These are phyloP conservation scores for Funneliformis mosseae DNA, from an alignment of 192 early-diverging fungal genomes.

Conservation along the genomic window DNA sequence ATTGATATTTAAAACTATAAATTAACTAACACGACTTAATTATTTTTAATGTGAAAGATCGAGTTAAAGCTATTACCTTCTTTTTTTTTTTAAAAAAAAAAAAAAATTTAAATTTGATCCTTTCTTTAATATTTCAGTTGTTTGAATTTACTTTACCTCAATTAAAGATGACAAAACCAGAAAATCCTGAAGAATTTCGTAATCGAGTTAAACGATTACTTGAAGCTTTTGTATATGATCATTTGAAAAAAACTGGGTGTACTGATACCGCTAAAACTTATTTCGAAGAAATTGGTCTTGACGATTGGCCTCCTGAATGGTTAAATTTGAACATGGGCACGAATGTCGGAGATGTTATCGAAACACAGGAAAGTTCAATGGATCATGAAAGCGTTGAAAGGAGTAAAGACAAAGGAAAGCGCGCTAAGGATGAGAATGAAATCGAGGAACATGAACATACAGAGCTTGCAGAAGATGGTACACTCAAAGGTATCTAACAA, in stretches of 20 bases:
- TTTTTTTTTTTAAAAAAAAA: too few relatives aligned
- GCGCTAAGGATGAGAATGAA: background rate
- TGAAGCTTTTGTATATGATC: constrained; percentile 17
- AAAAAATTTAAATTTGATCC: too few relatives aligned
- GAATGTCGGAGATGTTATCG: background rate
- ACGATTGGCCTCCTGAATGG: constrained; percentile 12
- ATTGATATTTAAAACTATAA: too few relatives aligned
- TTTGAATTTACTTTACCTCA: too few relatives aligned
- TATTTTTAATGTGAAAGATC: too few relatives aligned
- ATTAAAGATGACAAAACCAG: background rate
- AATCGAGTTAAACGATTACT: background rate
- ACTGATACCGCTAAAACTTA: constrained; percentile 7
- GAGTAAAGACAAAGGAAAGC: background rate
- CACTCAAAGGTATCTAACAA: background rate
- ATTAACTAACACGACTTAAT: too few relatives aligned
- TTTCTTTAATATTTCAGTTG: too few relatives aligned
- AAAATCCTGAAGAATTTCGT: constrained; percentile 11
- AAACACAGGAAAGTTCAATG: background rate
- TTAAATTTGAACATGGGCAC: background rate
- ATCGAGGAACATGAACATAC: background rate
- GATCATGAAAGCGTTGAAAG: background rate
- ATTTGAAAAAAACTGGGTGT: constrained; percentile 13
- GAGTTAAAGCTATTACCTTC: too few relatives aligned
- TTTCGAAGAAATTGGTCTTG: background rate
- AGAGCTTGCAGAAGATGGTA: background rate